These are phyloP conservation scores for Pythium dissotocum DNA, from an alignment of 352 stramenopile genomes.

Conservation along the genomic window DNA sequence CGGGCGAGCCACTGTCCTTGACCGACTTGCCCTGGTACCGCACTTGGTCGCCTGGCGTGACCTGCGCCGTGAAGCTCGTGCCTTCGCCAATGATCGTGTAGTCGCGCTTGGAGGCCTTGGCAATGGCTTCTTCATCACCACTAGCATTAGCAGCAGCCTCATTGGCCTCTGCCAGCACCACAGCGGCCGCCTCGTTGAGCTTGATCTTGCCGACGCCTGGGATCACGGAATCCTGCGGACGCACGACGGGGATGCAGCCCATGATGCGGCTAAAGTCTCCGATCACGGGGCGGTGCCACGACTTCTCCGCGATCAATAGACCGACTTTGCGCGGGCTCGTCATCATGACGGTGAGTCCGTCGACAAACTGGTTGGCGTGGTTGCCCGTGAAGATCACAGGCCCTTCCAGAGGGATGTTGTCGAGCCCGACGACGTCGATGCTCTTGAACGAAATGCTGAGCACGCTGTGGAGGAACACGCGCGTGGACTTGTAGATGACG, in stretches of 20 bases:
- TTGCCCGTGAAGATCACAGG: slow-evolving; percentile 98
- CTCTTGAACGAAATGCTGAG: slow-evolving; percentile 98
- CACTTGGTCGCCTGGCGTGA: slow-evolving; percentile 80
- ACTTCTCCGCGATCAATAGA: slow-evolving; percentile 98
- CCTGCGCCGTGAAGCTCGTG: slow-evolving; percentile 74
- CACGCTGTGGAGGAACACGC: slow-evolving; percentile 97
- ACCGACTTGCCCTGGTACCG: slow-evolving; percentile 75
- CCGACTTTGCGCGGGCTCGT: slow-evolving; percentile 93
- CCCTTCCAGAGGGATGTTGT: slow-evolving; percentile 96
- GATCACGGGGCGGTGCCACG: slow-evolving; percentile 92
- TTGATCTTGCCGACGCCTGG: slow-evolving; percentile 70
- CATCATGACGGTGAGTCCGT: slow-evolving; percentile 95
- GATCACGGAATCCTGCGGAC: slow-evolving; percentile 92
- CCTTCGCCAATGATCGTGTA: slow-evolving; percentile 63
- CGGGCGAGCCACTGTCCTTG: slow-evolving; percentile 77
- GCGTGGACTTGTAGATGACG: slow-evolving; percentile 75
- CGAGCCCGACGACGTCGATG: slow-evolving; percentile 94
- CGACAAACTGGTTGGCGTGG: slow-evolving; percentile 99
- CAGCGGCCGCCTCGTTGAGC: slow-evolving; percentile 36
- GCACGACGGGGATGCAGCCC: slow-evolving; percentile 96
- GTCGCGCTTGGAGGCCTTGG: slow-evolving; percentile 5
- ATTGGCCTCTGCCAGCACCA: slow-evolving; percentile 18
- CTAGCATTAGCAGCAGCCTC: slow-evolving; percentile 8
- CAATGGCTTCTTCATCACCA: slow-evolving; percentile 24
- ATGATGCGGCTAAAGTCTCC: slow-evolving; percentile 94